Base-by-base conservation (phyloP, 1,284 basidiomycete genomes). In the Mycena sp. region DNA sequence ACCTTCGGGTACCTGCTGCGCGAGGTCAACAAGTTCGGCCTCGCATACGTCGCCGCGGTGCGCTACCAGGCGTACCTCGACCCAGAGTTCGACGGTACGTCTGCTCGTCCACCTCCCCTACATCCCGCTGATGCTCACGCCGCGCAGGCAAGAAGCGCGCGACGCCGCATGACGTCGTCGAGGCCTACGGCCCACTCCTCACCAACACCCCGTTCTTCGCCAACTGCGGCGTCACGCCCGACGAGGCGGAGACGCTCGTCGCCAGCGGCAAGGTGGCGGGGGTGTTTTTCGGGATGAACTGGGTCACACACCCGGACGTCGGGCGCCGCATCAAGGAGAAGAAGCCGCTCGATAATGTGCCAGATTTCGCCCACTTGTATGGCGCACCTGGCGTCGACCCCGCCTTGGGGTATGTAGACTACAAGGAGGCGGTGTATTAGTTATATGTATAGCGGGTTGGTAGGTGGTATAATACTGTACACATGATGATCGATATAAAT, bases 1-100 rank as follows among this genome's bases (percentile, higher is more conserved):
- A 82, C 80, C 0, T 81, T 66, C 69, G 71, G 71, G 2, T 77
- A 82, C 67, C 77, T 79, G 68, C 70, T 82, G 29, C 64, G 67
- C 7, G 76, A 81, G 63, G 74, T 73, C 4, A 76, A 81, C 58
- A 78, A 78, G 38, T 68, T 81, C 4, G 71, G 72, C 6, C 69
- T 81, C 12, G 67, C 78, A 1, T 81, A 81, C 51, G 73, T 82
- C 38, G 67, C 68, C 16, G 70, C 81, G 7, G 67, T 77, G 19
- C 74, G 78, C 9, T 79, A 81, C 53, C 46, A 21, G 21, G 35
- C 30, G 2, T 35, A 11, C 4, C 21, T 35, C 12, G 49, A 61
- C 29, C 48, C 49, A 1, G 54, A 40, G 17, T 52, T 23, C 52
- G 62, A 64, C 9, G 62, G 62, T 38, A 6, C 19, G 25, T 16